Percentiles rank a stretch among this genome's conserved stretches.
phyloP scores from a whole-genome alignment of 2,329 filamentous ascomycete species.

The Aulographum hederae region DNA sequence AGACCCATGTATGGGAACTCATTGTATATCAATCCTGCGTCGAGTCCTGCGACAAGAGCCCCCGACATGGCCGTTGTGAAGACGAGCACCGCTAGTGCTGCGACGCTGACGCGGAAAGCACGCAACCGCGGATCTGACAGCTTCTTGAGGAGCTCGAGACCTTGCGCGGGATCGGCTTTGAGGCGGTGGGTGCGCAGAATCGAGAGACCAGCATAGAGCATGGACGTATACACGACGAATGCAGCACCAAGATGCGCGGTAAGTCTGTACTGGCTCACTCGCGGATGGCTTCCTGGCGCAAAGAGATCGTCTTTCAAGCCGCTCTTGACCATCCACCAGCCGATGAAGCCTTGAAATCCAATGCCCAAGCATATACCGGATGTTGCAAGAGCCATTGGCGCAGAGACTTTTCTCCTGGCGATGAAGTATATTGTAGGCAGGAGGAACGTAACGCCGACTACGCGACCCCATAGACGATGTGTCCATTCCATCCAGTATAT shows the following conservation, averaged over 20 bases:
- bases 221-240: constrained; percentile 83
- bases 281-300: constrained; percentile 71
- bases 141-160: constrained; percentile 42
- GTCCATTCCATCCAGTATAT: constrained; percentile 99
- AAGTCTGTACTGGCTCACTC: constrained; percentile 87
- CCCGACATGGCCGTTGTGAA: constrained; percentile 89
- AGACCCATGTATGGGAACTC: constrained; percentile 93
- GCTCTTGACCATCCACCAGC: constrained; percentile 99
- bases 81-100: constrained; percentile 53
- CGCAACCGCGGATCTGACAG: constrained; percentile 25
- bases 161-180: constrained; percentile 49
- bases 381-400: constrained; percentile 58
- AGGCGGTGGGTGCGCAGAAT: constrained; percentile 57
- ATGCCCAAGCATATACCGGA: constrained; percentile 75
- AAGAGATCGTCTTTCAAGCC: constrained; percentile 93
- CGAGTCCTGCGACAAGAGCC: constrained; percentile 80
- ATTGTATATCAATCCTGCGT: constrained; percentile 96
- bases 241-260: constrained; percentile 79
- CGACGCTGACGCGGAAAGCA: constrained; percentile 54
- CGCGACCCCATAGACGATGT: constrained; percentile 82
- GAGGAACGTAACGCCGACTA: constrained; percentile 80
- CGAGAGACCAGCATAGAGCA: constrained; percentile 75
- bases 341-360: constrained; percentile 85
- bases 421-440: constrained; percentile 80
- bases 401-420: constrained; percentile 57